Percentiles rank a stretch among this genome's conserved stretches.
These are phyloP conservation scores for Zygotorulaspora florentina DNA, from an alignment of 805 yeast species.

Conservation along the genomic window DNA sequence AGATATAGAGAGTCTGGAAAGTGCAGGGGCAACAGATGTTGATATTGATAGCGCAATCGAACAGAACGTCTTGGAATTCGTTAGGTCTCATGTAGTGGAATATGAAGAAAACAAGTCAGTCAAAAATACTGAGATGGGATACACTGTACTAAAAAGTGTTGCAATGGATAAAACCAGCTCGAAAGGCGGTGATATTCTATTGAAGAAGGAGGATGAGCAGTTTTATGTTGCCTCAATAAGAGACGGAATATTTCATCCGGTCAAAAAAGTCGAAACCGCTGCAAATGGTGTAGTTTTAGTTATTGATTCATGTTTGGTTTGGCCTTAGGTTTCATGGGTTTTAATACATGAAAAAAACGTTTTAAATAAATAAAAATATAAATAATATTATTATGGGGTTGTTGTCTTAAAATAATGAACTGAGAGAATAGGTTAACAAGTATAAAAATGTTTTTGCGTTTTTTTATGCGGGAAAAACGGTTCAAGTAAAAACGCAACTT, in stretches of 20 bases:
- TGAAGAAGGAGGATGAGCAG: constrained; percentile 37
- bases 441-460: background rate
- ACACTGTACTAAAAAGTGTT: constrained; percentile 14
- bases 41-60: constrained; percentile 47
- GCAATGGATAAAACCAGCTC: constrained; percentile 6
- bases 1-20: constrained; percentile 34
- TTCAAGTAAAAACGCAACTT: background rate
- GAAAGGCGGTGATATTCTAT: constrained; percentile 33
- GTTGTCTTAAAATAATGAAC: background rate
- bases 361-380: background rate
- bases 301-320: constrained; percentile 36
- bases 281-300: constrained; percentile 46
- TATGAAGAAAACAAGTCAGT: constrained; percentile 14
- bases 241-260: constrained; percentile 36
- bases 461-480: background rate
- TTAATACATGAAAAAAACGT: background rate
- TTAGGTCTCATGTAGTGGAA: constrained; percentile 57
- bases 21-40: constrained; percentile 31
- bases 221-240: constrained; percentile 34
- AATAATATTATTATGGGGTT: background rate
- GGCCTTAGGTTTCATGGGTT: constrained; percentile 27
- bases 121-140: constrained; percentile 3
- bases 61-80: constrained; percentile 53
- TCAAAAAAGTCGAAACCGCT: constrained; percentile 36
- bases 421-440: background rate